phyloP scores from a whole-genome alignment of 768 basidiomycete species.

The Xanthoconium stramineum region DNA sequence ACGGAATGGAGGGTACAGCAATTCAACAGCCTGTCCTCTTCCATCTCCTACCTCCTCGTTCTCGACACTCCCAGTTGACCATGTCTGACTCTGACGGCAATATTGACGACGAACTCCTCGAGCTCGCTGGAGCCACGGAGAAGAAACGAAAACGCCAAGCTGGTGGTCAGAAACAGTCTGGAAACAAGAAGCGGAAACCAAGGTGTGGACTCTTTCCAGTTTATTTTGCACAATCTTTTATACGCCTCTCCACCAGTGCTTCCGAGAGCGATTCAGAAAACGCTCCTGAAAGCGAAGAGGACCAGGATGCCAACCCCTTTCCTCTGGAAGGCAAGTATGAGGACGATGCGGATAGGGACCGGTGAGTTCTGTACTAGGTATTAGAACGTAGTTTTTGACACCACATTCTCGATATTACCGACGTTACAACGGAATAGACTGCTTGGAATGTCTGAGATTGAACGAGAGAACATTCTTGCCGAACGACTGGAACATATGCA shows the following conservation, averaged over 20 bases:
- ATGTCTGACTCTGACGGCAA: slow-evolving; percentile 54
- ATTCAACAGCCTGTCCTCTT: slow-evolving; percentile 1
- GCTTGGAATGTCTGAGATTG: slow-evolving; percentile 77
- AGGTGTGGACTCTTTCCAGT: slow-evolving; percentile 48
- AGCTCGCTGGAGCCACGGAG: slow-evolving; percentile 66
- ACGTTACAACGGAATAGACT: slow-evolving; percentile 47
- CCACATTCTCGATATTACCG: slow-evolving; percentile 4
- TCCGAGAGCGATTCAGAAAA: slow-evolving; percentile 48
- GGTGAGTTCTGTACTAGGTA: slow-evolving; percentile 51
- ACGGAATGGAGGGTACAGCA: neutral
- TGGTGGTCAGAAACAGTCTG: slow-evolving; percentile 39
- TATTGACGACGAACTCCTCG: slow-evolving; percentile 72
- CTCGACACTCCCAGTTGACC: slow-evolving; percentile 3
- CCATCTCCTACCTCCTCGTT: neutral
- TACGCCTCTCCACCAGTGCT: slow-evolving; percentile 27
- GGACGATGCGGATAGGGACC: slow-evolving; percentile 77
- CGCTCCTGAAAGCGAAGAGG: slow-evolving; percentile 61
- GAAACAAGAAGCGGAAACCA: slow-evolving; percentile 65
- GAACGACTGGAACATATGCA: slow-evolving; percentile 79
- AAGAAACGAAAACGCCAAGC: slow-evolving; percentile 66
- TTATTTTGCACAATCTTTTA: neutral
- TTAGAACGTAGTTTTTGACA: slow-evolving; percentile 28
- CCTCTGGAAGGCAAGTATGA: slow-evolving; percentile 90
- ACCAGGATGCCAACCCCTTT: slow-evolving; percentile 60
- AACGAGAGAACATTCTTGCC: slow-evolving; percentile 84